Evolutionary conservation across 1,139 yeast genomes (phyloP), one percentile per base, ranked within the genome.

Genomic region (Hyphopichia pseudoburtonii): DNA sequence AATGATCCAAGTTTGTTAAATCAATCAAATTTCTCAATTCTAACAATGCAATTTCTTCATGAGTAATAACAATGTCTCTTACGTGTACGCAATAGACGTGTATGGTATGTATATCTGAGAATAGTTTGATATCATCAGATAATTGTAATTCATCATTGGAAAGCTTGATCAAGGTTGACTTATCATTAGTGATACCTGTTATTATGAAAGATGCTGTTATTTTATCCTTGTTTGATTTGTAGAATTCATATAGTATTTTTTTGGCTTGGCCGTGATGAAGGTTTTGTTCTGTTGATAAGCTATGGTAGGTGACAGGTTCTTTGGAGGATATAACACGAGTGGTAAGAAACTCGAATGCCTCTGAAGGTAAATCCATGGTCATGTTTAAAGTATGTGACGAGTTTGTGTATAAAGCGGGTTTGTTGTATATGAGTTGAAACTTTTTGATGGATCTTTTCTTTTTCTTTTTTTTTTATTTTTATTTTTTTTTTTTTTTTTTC

Each of bases 191-290:
- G 4, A 23, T 25, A 0, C 76, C 76, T 2, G 61, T 54, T 18
- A 63, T 60, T 2, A 70, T 40, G 39, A 64, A 69, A 0, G 67
- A 51, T 1, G 73, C 74, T 10, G 52, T 43, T 7, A 70, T 38
- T 39, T 56, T 57, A 5, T 57, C 51, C 38, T 48, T 56, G 45
- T 70, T 66, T 36, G 61, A 56, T 21, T 44, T 41, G 46, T 62
- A 70, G 45, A 57, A 70, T 25, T 61, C 61, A 35, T 52, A 51
- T 26, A 70, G 57, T 5, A 60, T 38, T 3, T 36, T 37, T 43
- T 68, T 69, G 12, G 75, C 62, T 17, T 45, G 45, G 33, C 53
- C 38, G n/a, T 54, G 53, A 32, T 66, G 69, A 10, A 66, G 46
- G 9, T 46, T 48, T 34, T 58, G 47, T 7, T 46, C 51, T 21